Conservation (phyloP, 2,329 filamentous ascomycete genomes). For the Colletotrichum camelliae region DNA sequence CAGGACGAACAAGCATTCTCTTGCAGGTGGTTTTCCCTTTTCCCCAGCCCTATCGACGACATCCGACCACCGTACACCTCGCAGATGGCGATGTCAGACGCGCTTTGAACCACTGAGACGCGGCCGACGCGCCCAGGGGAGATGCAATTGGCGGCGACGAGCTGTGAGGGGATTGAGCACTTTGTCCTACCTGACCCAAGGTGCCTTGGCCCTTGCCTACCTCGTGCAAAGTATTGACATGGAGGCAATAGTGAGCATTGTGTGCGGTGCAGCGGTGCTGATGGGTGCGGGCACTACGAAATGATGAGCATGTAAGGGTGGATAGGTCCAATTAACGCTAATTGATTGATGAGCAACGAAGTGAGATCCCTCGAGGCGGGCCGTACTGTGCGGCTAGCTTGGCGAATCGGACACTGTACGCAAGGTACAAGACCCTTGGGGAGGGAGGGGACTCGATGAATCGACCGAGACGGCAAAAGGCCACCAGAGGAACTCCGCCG, state of each 20-base stretch:
- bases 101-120: background rate
- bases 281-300: background rate
- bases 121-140: background rate
- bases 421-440: background rate
- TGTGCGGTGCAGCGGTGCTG: background rate
- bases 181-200: background rate
- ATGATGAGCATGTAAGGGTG: background rate
- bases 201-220: background rate
- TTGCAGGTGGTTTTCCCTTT: background rate
- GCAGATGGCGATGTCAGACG: background rate
- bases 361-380: background rate
- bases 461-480: background rate
- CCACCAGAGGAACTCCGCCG: background rate
- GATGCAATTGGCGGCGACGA: background rate
- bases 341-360: background rate
- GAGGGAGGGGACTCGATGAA: background rate
- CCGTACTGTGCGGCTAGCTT: background rate
- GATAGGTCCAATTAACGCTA: background rate
- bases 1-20: conserved; percentile 5
- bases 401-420: background rate
- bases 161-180: background rate
- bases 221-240: background rate
- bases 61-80: background rate
- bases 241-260: background rate
- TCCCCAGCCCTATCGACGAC: background rate